Evolutionary conservation across 192 early-diverging fungal species (phyloP).

Genomic region (Dispira parvispora): DNA sequence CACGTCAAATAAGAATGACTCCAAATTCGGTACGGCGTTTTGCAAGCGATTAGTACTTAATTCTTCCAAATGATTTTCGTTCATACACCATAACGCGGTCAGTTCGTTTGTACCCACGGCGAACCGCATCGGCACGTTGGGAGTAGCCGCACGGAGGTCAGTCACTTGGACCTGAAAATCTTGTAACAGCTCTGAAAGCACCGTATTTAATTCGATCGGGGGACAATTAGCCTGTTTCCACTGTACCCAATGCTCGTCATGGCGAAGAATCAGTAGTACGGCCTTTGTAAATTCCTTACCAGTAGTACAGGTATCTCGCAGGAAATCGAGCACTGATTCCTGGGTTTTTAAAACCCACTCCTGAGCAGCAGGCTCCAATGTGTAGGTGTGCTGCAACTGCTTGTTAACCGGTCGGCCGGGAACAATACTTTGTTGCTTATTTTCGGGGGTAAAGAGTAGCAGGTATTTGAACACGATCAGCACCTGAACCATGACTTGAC

Average conservation of each 20-base stretch:
- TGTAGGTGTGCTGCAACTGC: conserved; percentile 28
- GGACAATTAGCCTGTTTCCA: conserved; percentile 72
- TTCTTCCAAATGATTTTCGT: not conserved
- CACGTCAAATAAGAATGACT: not conserved
- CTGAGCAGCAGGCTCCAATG: conserved; percentile 23
- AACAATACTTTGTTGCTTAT: conserved; percentile 26
- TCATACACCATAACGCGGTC: not conserved
- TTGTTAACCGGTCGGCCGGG: conserved; percentile 33
- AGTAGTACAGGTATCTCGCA: conserved; percentile 33
- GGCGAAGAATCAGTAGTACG: conserved; percentile 42
- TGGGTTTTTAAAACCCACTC: conserved; percentile 35
- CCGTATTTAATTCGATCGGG: conserved; percentile 39
- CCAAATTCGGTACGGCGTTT: not conserved
- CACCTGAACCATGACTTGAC: conserved; percentile 72
- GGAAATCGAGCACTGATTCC: conserved; percentile 24
- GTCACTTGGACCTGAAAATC: not conserved
- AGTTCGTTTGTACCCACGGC: conserved; percentile 6
- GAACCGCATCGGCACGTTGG: not conserved
- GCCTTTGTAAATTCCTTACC: conserved; percentile 36
- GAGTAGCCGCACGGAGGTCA: not conserved
- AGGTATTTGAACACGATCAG: conserved; percentile 75
- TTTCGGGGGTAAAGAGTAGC: conserved; percentile 29
- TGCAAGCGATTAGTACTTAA: not conserved
- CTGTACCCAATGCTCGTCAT: conserved; percentile 62
- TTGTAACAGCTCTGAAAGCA: conserved; percentile 24